A percentile compares a stretch with the other conserved stretches of the same genome.
phyloP scores from a whole-genome alignment of 1,284 basidiomycete species.

The Cryptococcus sp. region DNA sequence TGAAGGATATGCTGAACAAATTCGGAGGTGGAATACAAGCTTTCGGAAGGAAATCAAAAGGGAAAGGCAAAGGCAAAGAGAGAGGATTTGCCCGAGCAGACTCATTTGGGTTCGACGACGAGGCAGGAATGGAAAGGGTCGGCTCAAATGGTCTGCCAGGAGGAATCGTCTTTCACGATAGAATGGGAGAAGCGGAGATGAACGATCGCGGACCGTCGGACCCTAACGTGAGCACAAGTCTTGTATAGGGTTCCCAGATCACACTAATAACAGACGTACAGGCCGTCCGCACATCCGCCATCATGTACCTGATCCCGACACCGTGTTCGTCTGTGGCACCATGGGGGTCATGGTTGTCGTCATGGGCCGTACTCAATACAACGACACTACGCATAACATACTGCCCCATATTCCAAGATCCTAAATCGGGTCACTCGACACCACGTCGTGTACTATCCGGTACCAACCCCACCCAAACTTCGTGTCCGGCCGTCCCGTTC shows the following conservation, averaged over 20 bases:
- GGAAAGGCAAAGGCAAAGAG: conserved; percentile 34
- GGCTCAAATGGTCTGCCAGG: conserved; percentile 39
- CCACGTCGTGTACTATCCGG: conserved; percentile 27
- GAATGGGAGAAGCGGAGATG: conserved; percentile 50
- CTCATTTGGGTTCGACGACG: conserved; percentile 12
- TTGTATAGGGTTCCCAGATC: too few species aligned
- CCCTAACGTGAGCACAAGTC: conserved; percentile 23
- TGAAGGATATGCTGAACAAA: conserved; percentile 45
- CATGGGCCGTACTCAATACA: conserved; percentile 35
- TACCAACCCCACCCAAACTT: conserved; percentile 2
- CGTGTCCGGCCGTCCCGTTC: conserved; percentile 31
- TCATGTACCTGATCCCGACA: conserved; percentile 41
- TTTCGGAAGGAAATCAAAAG: conserved; percentile 31
- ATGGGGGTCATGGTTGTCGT: conserved; percentile 48
- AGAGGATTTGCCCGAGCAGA: conserved; percentile 12
- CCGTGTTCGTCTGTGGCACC: conserved; percentile 37
- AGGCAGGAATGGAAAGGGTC: conserved; percentile 15
- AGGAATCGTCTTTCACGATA: conserved; percentile 42
- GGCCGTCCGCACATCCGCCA: conserved; percentile 33
- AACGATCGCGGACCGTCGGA: conserved; percentile 10
- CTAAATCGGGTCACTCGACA: conserved; percentile 22
- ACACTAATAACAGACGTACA: conserved; percentile 1
- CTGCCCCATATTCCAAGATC: conserved; percentile 32
- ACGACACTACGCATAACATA: conserved; percentile 34
- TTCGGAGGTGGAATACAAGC: conserved; percentile 40